phyloP scores from a whole-genome alignment of 2,329 filamentous ascomycete species.

The Leptographium flavum region DNA sequence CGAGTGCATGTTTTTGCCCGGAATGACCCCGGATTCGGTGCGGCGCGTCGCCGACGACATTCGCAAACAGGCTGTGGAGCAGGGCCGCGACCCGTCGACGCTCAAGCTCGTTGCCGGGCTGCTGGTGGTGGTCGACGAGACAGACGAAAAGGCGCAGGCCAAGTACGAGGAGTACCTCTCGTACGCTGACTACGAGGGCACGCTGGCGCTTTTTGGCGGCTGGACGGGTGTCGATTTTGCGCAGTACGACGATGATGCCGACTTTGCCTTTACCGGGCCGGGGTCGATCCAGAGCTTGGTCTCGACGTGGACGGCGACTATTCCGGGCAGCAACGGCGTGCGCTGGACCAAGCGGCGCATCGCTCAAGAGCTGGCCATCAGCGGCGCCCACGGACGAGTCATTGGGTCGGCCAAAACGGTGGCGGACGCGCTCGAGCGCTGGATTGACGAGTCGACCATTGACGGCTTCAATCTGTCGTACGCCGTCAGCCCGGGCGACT shows the following conservation, averaged over 20 bases:
- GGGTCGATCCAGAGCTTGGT: slow-evolving; percentile 6
- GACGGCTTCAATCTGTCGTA: slow-evolving; percentile 58
- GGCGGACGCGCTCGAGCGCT: slow-evolving; percentile 52
- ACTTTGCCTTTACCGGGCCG: slow-evolving; percentile 7
- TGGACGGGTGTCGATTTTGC: slow-evolving; percentile 11
- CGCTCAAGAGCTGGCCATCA: slow-evolving; percentile 12
- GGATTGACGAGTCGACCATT: slow-evolving; percentile 54
- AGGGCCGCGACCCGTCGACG: slow-evolving; percentile 9
- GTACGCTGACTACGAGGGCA: slow-evolving; percentile 4
- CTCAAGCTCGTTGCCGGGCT: slow-evolving; percentile 13
- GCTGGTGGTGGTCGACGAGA: slow-evolving; percentile 11
- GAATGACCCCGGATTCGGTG: slow-evolving; percentile 1
- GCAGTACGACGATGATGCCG: slow-evolving; percentile 9
- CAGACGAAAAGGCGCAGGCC: slow-evolving; percentile 11
- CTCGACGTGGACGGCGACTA: background rate
- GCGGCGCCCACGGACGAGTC: slow-evolving; percentile 16
- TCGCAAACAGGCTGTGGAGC: slow-evolving; percentile 3
- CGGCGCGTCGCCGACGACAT: slow-evolving; percentile 2
- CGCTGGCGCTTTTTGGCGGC: slow-evolving; percentile 2
- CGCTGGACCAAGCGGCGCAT: slow-evolving; percentile 9
- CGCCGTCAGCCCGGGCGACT: slow-evolving; percentile 34
- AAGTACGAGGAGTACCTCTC: slow-evolving; percentile 10
- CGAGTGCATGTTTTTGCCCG: slow-evolving; percentile 13
- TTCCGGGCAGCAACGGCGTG: slow-evolving; percentile 1
- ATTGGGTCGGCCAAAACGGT: slow-evolving; percentile 52